Evolutionary conservation across 805 yeast genomes (phyloP).

Genomic region (Cyberlindnera amylophila): DNA sequence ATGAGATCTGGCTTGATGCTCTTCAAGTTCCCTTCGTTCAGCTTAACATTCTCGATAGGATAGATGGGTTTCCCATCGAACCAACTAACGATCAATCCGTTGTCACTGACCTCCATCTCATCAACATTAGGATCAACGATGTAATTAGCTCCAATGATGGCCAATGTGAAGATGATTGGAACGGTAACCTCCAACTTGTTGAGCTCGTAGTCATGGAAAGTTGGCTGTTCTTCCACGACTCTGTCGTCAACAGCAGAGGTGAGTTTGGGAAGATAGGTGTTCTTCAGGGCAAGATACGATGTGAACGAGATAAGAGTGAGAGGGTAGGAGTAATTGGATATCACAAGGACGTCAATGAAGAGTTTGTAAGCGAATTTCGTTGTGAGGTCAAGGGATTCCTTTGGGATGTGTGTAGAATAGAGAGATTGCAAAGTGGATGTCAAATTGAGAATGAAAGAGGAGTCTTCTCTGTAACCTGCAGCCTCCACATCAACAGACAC

Average conservation of each 20-base stretch:
- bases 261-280: slow-evolving; percentile 71
- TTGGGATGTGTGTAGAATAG: slow-evolving; percentile 50
- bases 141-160: slow-evolving; percentile 62
- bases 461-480: slow-evolving; percentile 78
- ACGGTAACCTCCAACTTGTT: slow-evolving; percentile 60
- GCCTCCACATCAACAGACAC: slow-evolving; percentile 77
- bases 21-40: slow-evolving; percentile 48
- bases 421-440: slow-evolving; percentile 57
- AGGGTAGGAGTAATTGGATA: slow-evolving; percentile 78
- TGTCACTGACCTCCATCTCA: slow-evolving; percentile 85
- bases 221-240: slow-evolving; percentile 79
- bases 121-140: slow-evolving; percentile 84
- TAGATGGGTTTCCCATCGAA: slow-evolving; percentile 62
- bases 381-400: slow-evolving; percentile 54
- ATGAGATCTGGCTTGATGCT: slow-evolving; percentile 51
- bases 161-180: slow-evolving; percentile 73
- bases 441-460: slow-evolving; percentile 60
- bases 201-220: slow-evolving; percentile 81
- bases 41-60: slow-evolving; percentile 67
- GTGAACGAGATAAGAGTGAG: slow-evolving; percentile 77
- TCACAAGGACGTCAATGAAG: slow-evolving; percentile 73
- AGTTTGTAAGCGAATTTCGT: slow-evolving; percentile 72
- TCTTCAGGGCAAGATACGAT: slow-evolving; percentile 72
- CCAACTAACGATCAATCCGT: slow-evolving; percentile 75
- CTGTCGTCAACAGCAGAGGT: slow-evolving; percentile 62